Conservation (phyloP, 768 basidiomycete species). For the Cystobasidium onofrii region DNA sequence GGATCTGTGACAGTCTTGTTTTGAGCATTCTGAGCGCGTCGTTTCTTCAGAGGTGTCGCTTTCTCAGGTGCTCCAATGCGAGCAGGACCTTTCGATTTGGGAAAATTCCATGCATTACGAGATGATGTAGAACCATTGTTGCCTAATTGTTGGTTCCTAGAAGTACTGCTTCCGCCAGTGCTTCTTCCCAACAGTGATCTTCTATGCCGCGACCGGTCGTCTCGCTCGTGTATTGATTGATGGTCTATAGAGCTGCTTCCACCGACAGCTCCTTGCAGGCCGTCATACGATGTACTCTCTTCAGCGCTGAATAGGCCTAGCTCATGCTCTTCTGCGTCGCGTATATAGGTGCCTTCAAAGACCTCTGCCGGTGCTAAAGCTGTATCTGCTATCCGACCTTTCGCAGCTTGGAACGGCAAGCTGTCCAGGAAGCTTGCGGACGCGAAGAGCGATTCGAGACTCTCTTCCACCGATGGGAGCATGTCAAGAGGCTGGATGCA, state of each 20-base stretch:
- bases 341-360: conserved; percentile 35
- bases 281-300: neutral
- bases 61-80: neutral
- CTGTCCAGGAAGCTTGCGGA: conserved; percentile 26
- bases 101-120: conserved; percentile 28
- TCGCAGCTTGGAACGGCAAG: conserved; percentile 19
- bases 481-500: neutral
- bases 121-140: neutral
- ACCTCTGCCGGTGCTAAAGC: conserved; percentile 29
- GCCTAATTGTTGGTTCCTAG: neutral
- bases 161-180: neutral
- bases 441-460: conserved; percentile 4
- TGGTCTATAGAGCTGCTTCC: neutral
- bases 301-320: conserved; percentile 33
- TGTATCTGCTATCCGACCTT: conserved; percentile 19
- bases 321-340: conserved; percentile 37
- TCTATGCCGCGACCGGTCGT: conserved; percentile 6
- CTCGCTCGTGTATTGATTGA: neutral
- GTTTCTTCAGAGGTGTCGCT: conserved; percentile 32
- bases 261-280: neutral
- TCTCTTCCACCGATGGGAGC: conserved; percentile 14
- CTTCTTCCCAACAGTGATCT: conserved; percentile 15
- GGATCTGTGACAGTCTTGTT: conserved; percentile 8
- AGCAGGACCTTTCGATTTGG: conserved; percentile 32
- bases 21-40: neutral